These are phyloP conservation scores for Lentinus polychrous DNA, from an alignment of 1,284 basidiomycete species.

Conservation along the genomic window DNA sequence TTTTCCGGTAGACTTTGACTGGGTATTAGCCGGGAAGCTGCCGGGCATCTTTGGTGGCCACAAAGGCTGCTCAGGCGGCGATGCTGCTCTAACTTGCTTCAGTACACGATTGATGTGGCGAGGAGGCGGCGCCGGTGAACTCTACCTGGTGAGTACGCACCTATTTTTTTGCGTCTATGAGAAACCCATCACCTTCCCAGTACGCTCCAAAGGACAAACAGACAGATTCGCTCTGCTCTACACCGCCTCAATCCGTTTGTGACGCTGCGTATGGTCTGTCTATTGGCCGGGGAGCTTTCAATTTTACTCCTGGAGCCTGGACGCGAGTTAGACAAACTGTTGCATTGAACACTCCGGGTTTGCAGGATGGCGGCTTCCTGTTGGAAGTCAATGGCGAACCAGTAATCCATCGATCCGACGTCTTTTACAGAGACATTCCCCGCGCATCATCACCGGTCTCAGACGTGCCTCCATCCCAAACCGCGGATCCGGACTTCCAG, in stretches of 20 bases:
- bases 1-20: constrained; percentile 59
- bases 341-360: constrained; percentile 61
- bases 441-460: constrained; percentile 4
- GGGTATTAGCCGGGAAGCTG: constrained; percentile 64
- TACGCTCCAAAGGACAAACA: constrained; percentile 56
- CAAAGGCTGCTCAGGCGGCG: constrained; percentile 60
- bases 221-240: constrained; percentile 47
- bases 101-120: constrained; percentile 77
- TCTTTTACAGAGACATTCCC: constrained; percentile 50
- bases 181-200: constrained; percentile 28
- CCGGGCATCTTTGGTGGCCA: constrained; percentile 70
- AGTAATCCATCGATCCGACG: constrained; percentile 46
- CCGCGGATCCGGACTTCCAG: constrained; percentile 5
- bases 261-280: constrained; percentile 61
- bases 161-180: not conserved
- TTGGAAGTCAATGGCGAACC: constrained; percentile 47
- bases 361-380: constrained; percentile 30
- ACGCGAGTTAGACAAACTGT: constrained; percentile 61
- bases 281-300: constrained; percentile 70
- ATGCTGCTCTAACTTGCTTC: constrained; percentile 57
- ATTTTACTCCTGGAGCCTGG: constrained; percentile 58
- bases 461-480: constrained; percentile 1
- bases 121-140: constrained; percentile 49
- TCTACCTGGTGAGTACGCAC: constrained; percentile 55
- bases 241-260: constrained; percentile 52